Conservation (phyloP, 2,329 filamentous ascomycete species). For the Arthrobotrys pseudoclavata region DNA sequence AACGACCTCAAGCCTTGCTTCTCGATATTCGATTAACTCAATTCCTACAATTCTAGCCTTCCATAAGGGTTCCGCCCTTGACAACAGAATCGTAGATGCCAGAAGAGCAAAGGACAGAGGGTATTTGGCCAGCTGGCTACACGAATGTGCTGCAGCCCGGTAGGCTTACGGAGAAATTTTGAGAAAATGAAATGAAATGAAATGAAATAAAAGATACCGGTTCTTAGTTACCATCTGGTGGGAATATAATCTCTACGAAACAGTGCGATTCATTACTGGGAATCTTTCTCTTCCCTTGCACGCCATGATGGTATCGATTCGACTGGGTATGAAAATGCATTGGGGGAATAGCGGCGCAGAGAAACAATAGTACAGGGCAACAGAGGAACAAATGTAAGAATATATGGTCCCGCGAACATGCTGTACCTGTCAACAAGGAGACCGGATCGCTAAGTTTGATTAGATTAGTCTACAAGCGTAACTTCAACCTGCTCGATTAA, state of each 20-base stretch:
- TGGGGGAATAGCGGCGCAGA: background rate
- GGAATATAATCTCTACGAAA: background rate
- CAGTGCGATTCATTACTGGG: no score
- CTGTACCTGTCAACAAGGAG: slow-evolving; percentile 29
- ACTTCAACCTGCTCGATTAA: slow-evolving; percentile 26
- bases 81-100: slow-evolving; percentile 7
- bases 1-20: background rate
- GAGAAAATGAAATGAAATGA: no score
- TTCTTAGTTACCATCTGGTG: background rate
- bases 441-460: slow-evolving; percentile 24
- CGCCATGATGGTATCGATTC: background rate
- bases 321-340: background rate
- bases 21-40: background rate
- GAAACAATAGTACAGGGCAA: background rate
- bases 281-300: background rate
- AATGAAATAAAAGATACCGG: background rate
- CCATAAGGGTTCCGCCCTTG: slow-evolving; percentile 4
- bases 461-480: slow-evolving; percentile 27
- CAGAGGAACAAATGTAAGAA: slow-evolving; percentile 1
- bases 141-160: background rate
- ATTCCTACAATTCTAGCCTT: slow-evolving; percentile 16
- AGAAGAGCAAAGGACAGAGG: slow-evolving; percentile 1
- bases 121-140: slow-evolving; percentile 1
- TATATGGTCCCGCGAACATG: slow-evolving; percentile 14
- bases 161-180: background rate